Percentiles rank a stretch among this genome's conserved stretches.
These are phyloP conservation scores for Fistulifera solaris DNA, from an alignment of 108 stramenopile species.

Conservation along the genomic window DNA sequence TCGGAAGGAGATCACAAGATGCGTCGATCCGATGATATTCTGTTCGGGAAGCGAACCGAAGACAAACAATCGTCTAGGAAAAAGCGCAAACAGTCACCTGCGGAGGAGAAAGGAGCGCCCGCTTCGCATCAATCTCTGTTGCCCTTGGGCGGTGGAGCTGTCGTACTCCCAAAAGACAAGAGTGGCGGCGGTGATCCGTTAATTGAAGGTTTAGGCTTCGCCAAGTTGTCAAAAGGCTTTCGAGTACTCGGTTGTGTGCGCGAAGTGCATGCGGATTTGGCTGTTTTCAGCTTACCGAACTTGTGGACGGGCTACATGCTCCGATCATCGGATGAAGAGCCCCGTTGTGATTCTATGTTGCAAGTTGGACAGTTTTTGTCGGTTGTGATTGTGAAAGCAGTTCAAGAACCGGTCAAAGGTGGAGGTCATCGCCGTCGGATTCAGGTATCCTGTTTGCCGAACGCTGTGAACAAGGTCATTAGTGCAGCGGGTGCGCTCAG, in stretches of 20 bases:
- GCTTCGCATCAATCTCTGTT: slow-evolving; percentile 24
- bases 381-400: slow-evolving; percentile 48
- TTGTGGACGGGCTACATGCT: slow-evolving; percentile 71
- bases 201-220: slow-evolving; percentile 66
- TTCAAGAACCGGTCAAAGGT: slow-evolving; percentile 27
- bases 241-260: slow-evolving; percentile 54
- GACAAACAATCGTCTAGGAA: slow-evolving; percentile 4
- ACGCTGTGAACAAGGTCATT: slow-evolving; percentile 28
- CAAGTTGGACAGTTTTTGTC: slow-evolving; percentile 45
- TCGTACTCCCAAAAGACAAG: slow-evolving; percentile 30
- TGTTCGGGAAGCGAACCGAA: slow-evolving; percentile 20
- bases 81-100: slow-evolving; percentile 9
- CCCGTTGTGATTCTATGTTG: slow-evolving; percentile 6
- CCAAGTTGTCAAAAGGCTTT: slow-evolving; percentile 52
- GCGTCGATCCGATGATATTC: slow-evolving; percentile 16
- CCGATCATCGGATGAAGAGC: slow-evolving; percentile 11
- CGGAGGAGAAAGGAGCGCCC: neutral
- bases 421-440: slow-evolving; percentile 45
- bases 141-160: slow-evolving; percentile 72
- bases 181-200: slow-evolving; percentile 21
- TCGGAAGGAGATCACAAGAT: slow-evolving; percentile 1
- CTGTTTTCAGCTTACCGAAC: slow-evolving; percentile 56
- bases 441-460: slow-evolving; percentile 58
- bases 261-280: slow-evolving; percentile 61
- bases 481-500: neutral